Evolutionary conservation across 2,329 filamentous ascomycete species (phyloP), one percentile per base, ranked within the genome.

Genomic region (Leptographium wingfieldii): DNA sequence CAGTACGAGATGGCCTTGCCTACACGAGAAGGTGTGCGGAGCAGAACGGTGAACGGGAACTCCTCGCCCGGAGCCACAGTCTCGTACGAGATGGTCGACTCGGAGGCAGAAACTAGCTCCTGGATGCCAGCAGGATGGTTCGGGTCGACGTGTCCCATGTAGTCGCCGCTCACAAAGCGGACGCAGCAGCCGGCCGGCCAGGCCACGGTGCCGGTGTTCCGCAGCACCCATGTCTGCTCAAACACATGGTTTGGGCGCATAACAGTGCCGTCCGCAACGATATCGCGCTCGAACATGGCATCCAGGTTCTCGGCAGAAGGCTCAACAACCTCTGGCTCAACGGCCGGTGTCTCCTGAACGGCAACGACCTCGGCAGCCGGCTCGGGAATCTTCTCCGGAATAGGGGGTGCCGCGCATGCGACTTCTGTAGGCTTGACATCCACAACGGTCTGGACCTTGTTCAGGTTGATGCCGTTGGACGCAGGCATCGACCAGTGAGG

Each of bases 1-100:
- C 94, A 99, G 80, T 96, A 96, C 1, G 94, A 97, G 68, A 96
- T 94, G 62, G 86, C 80, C 72, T 87, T 88, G 59, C 92, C 92
- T 59, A 83, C 74, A 56, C 88, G 87, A 58, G 77, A 73, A 19
- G 92, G 91, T 22, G 90, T 89, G 72, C 90, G 90, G 72, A 99
- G 84, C 51, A 86, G 77, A 43, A 96, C 88, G 46, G 87, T 90
- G 76, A 99, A 99, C 27, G 86, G 77, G 62, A 85, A 83, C 67
- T 87, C 83, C 69, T 92, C 81, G 35, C 90, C 90, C 46, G 88
- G 84, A 58, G 82, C 79, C 48, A 97, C 79, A 25, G 85, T 74
- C 31, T 80, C 77, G 63, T 83, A 81, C 70, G 90, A 84, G 60
- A 88, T 80, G 58, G 90, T 94, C 69, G 89, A 95, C 76, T 94